Base-by-base conservation (phyloP, 176 grass and related monocot species). In the Aegilops tauschii region DNA sequence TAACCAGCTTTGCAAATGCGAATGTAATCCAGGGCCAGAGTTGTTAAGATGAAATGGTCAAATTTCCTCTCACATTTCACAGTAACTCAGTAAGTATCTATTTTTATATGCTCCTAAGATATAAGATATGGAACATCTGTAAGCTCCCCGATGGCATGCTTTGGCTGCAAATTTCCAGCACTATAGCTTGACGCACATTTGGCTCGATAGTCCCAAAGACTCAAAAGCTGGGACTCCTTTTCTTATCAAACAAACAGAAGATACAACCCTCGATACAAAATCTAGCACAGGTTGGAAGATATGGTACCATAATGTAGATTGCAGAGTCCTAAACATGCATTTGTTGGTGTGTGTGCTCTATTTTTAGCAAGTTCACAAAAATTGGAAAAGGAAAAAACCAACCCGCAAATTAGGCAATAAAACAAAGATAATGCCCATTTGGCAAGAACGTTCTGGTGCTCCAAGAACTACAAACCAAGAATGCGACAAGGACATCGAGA, bases 381-480 rank as follows among this genome's bases (percentile, higher is more conserved):
- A 20, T 59, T 59, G 20, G 56, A 21, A 54, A 54, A 54, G 50
- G 50, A 2, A 54, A 54, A 54, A 54, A 18, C 16, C 50, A 54
- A 54, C 50, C 50, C 5, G 16, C 50, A 54, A 18, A 16, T 54
- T 54, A 54, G 50, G 14, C 50, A 54, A 54, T 18, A 54, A 17
- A 54, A 54, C 50, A 54, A 54, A 54, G 50, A 54, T 18, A 18
- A 54, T 54, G 50, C 3, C 16, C 50, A 2, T 54, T 54, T 18
- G 50, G 50, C 50, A 54, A 54, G 16, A 54, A 54, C 50, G 2
- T 32, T 3, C 36, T 25, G 36, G 40, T 35, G 45, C 39, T 39
- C 34, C 79, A 76, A 80, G 44, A 64, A 76, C 78, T 64, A 64
- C 36, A 80, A 44, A 42, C 16, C 36, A 76, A 76, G 79, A 68